Conservation (phyloP, 768 basidiomycete genomes). For the Hortiboletus campestris region DNA sequence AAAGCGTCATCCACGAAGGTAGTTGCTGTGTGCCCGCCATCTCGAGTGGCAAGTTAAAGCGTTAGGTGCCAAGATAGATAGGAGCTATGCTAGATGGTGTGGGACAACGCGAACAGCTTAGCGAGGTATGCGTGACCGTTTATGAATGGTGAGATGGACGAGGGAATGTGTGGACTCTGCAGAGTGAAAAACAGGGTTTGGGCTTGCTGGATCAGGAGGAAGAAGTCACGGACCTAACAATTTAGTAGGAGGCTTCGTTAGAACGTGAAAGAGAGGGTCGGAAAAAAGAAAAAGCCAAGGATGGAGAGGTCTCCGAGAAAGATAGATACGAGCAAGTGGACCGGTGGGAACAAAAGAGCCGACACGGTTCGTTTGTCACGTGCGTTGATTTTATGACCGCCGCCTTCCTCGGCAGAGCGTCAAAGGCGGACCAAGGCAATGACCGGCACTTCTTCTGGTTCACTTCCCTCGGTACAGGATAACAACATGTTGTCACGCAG, state of each 20-base stretch:
- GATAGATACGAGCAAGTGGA: constrained; percentile 4
- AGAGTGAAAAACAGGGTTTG: background rate
- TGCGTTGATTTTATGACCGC: constrained; percentile 27
- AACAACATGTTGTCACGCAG: background rate
- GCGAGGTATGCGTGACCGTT: background rate
- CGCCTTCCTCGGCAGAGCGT: too few species aligned
- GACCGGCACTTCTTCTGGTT: too few species aligned
- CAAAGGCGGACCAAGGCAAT: too few species aligned
- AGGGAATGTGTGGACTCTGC: constrained; percentile 30
- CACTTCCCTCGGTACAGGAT: background rate
- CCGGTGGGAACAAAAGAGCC: constrained; percentile 17
- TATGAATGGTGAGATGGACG: constrained; percentile 6
- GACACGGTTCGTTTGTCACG: constrained; percentile 36
- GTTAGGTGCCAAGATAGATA: constrained; percentile 1
- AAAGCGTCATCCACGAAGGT: constrained; percentile 71
- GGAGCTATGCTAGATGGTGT: background rate
- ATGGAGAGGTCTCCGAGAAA: constrained; percentile 10
- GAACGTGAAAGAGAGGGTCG: constrained; percentile 5
- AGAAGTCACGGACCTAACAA: constrained; percentile 10
- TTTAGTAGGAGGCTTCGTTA: constrained; percentile 20
- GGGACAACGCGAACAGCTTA: background rate
- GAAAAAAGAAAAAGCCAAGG: constrained; percentile 1
- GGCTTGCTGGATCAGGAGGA: background rate
- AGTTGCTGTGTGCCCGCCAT: constrained; percentile 55
- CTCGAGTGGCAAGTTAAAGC: constrained; percentile 7